Base-by-base conservation (phyloP, 2,329 filamentous ascomycete genomes). In the Exserohilum turcica region DNA sequence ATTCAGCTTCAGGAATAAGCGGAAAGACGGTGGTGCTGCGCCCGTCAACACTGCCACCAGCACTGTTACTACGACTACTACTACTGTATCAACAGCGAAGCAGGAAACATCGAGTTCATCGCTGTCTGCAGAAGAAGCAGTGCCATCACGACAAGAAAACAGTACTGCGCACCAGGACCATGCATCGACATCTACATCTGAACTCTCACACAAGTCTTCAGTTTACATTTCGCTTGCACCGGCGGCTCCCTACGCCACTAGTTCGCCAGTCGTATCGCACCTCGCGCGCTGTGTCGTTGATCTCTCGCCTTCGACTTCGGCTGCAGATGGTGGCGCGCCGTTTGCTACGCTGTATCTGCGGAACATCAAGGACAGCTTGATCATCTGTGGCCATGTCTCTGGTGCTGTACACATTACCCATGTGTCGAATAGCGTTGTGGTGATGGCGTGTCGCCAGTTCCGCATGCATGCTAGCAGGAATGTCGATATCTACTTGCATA, bases 381-480 rank as follows among this genome's bases (percentile, higher is more conserved):
- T 99, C 21, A 78, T 97, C 12, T 89, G 88, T 33, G 92, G 92
- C 0, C 84, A 85, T 49, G 89, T 97, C 5, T 80, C 83, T 35
- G 94, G 94, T 0, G 85, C 94, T 0, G 86, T 88, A 7, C 93
- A 97, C 70, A 84, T 97, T 45, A 97, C 93, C 0, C 83, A 81
- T 0, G 78, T 96, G 1, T 78, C 80, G 44, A 80, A 91, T 64
- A 90, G 87, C 58, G 83, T 91, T n/a, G 85, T 97, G 0, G 86
- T 96, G 2, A 82, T 85, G 6, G 36, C 60, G 6, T 89, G 90
- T 46, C 83, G 89, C n/a, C 94, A 99, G 74, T 91, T 96, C 66
- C 85, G 94, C 18, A 93, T 99, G 79, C 94, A 99, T 72, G 89
- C 93, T 61, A 95, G 91, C 68, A 80, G 78, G 38, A 84, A 92